Conservation (phyloP, 768 basidiomycete species). For the Asterophora parasitica region DNA sequence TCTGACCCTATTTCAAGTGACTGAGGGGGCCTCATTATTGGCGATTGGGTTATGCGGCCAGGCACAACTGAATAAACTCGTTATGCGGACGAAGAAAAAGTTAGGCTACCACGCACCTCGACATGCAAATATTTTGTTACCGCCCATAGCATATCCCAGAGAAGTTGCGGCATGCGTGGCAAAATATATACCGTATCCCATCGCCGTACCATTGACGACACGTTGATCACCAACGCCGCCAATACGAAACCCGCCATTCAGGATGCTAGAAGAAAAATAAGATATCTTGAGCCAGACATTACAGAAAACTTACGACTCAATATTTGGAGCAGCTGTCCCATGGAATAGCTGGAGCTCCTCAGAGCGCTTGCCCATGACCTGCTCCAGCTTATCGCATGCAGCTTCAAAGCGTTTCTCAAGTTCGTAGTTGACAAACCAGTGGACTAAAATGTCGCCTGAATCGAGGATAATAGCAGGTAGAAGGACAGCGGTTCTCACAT, state of each 20-base stretch:
- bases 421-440: slow-evolving; percentile 5
- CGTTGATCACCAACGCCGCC: slow-evolving; percentile 1
- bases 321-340: background rate
- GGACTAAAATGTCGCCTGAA: background rate
- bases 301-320: background rate
- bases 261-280: no score
- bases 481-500: background rate
- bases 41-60: background rate
- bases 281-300: background rate
- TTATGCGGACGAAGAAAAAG: background rate
- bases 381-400: no score
- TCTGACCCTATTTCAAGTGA: no score
- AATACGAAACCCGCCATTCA: background rate
- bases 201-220: background rate
- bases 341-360: no score
- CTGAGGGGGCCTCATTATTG: no score
- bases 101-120: background rate
- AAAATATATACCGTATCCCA: slow-evolving; percentile 1
- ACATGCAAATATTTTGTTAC: background rate
- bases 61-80: background rate
- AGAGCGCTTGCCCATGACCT: no score
- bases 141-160: background rate
- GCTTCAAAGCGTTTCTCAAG: background rate
- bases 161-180: background rate
- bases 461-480: background rate